Evolutionary conservation across 1,284 basidiomycete genomes (phyloP).

Genomic region (Sporisorium scitamineum): DNA sequence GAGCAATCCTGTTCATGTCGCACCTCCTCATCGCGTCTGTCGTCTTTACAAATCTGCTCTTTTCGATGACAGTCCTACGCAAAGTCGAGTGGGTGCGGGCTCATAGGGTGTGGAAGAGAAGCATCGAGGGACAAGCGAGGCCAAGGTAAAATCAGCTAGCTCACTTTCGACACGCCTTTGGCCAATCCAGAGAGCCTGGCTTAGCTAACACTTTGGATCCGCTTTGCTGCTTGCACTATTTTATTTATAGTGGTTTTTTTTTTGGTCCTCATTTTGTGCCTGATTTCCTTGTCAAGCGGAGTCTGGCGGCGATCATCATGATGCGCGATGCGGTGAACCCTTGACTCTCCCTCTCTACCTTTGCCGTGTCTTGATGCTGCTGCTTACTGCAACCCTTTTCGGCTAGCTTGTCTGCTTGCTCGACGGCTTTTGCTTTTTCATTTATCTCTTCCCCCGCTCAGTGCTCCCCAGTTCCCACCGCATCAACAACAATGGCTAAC

Average conservation of each 20-base stretch:
- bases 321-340: constrained; percentile 7
- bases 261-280: constrained; percentile 6
- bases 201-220: background rate
- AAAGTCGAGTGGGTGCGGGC: too few relatives aligned
- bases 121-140: background rate
- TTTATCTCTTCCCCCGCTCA: background rate
- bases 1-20: background rate
- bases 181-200: constrained; percentile 1
- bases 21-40: background rate
- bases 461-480: too few relatives aligned
- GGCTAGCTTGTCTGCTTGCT: background rate
- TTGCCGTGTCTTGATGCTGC: background rate
- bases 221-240: background rate
- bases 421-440: constrained; percentile 2
- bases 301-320: background rate
- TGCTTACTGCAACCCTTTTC: too few relatives aligned
- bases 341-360: background rate
- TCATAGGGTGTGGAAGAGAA: background rate
- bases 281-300: background rate
- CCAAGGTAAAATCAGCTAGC: constrained; percentile 15
- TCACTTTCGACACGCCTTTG: constrained; percentile 7
- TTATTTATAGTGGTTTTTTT: background rate
- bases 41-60: background rate
- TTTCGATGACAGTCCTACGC: too few relatives aligned
- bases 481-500: background rate